Evolutionary conservation across 805 yeast species (phyloP), one percentile per base, ranked within the genome.

Genomic region (Sugiyamaella smithiae): DNA sequence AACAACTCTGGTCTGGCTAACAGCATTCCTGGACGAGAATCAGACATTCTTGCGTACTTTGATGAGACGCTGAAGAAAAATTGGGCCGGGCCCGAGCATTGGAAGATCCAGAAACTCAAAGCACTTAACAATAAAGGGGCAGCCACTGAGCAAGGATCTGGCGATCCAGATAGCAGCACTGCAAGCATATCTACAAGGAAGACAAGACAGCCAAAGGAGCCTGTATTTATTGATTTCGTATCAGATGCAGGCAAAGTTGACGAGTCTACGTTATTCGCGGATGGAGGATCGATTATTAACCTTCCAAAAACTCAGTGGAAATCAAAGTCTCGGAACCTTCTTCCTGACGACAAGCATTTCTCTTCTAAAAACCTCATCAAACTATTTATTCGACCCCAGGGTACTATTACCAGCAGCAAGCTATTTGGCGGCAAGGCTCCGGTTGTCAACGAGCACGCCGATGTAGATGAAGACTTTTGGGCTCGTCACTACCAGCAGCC

Each of bases 81-180:
- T 62, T 90, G 97, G 97, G 78, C 95, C 24, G 97, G 97, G 6
- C 85, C 91, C 11, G 91, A 87, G 55, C 95, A 88, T 67, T 91
- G 97, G 97, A 85, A 85, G 66, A 84, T 91, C 8, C 70, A 76
- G 36, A 76, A 80, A 11, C 65, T 84, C 42, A 83, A 80, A 58
- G 55, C 32, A 25, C 46, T 46, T 9, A 14, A 23, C 35, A n/a
- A 28, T 22, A 14, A 28, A 17, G 14, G 7, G 25, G 26, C 43
- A 14, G 44, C 37, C 28, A 20, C 24, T 33, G 38, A 43, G 17
- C n/a, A 23, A 7, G 25, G 20, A 3, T 4, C 55, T 3, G 14
- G 31, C 5, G 32, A 25, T 26, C 33, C 20, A 14, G 22, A 26
- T 25, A 25, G n/a, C 20, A 16, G 16, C 32, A 9, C 14, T 19